Conservation (phyloP, 495 filamentous ascomycete species). For the Penicillium simplicissimum region DNA sequence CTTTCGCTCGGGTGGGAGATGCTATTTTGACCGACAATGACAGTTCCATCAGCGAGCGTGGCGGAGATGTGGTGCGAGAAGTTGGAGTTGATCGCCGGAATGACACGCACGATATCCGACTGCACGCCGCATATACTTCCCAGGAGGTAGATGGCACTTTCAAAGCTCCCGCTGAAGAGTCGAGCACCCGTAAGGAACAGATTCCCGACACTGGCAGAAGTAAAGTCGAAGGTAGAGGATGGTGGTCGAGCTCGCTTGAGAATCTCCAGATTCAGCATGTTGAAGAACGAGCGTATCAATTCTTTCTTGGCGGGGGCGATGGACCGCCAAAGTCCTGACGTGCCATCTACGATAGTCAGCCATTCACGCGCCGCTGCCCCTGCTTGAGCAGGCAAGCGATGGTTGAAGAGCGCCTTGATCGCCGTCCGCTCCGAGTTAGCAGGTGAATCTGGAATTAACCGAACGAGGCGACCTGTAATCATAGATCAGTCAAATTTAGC, state of each 20-base stretch:
- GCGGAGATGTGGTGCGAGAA: constrained; percentile 93
- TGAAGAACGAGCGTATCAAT: constrained; percentile 87
- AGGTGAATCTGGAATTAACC: constrained; percentile 74
- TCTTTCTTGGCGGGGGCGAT: constrained; percentile 86
- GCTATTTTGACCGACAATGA: constrained; percentile 89
- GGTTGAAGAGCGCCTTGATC: constrained; percentile 80
- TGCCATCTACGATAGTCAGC: constrained; percentile 85
- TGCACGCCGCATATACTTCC: constrained; percentile 80
- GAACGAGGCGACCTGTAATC: constrained; percentile 74
- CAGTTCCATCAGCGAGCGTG: constrained; percentile 69
- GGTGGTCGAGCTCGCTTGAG: constrained; percentile 79
- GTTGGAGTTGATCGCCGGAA: constrained; percentile 91
- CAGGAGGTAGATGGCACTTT: constrained; percentile 79
- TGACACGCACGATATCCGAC: constrained; percentile 64
- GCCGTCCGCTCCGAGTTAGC: constrained; percentile 64
- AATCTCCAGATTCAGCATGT: constrained; percentile 85
- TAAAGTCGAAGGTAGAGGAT: constrained; percentile 80
- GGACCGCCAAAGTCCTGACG: constrained; percentile 68
- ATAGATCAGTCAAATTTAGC: constrained; percentile 3
- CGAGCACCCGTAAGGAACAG: constrained; percentile 85
- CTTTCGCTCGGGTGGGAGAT: constrained; percentile 79
- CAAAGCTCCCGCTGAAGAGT: constrained; percentile 78
- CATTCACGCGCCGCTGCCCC: constrained; percentile 60
- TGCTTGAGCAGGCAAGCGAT: constrained; percentile 66
- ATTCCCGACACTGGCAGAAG: constrained; percentile 87